Evolutionary conservation across 2,329 filamentous ascomycete species (phyloP).

Genomic region (Cladosporium phlei): DNA sequence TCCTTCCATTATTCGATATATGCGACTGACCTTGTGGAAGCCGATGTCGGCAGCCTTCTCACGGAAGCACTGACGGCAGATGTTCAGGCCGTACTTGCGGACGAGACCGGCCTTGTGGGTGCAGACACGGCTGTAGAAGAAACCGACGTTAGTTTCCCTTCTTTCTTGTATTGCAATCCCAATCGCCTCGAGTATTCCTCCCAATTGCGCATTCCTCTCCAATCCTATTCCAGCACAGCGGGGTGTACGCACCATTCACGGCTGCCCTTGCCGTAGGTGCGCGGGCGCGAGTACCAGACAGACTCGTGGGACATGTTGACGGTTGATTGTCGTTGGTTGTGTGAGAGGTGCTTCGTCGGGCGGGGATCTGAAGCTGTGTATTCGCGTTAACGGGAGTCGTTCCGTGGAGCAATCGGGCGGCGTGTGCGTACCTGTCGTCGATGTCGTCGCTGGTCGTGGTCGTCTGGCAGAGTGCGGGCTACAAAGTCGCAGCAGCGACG

Average conservation of each 20-base stretch:
- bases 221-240: not conserved
- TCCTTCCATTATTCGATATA: not conserved
- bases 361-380: conserved; percentile 13
- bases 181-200: conserved; percentile 3
- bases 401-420: conserved; percentile 6
- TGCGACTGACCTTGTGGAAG: conserved; percentile 56
- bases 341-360: conserved; percentile 13
- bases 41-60: conserved; percentile 65
- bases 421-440: conserved; percentile 14
- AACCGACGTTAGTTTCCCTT: conserved; percentile 27
- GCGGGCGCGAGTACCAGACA: conserved; percentile 98
- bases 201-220: conserved; percentile 11
- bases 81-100: conserved; percentile 97
- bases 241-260: conserved; percentile 72
- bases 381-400: conserved; percentile 11
- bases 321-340: conserved; percentile 28
- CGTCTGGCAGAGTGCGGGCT: conserved; percentile 9
- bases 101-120: conserved; percentile 98
- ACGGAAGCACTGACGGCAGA: conserved; percentile 68
- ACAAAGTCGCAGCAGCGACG: conserved; percentile 5
- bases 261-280: conserved; percentile 94
- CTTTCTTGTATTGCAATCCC: conserved; percentile 15
- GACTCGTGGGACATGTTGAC: conserved; percentile 83
- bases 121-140: conserved; percentile 64
- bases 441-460: conserved; percentile 13